phyloP scores from a whole-genome alignment of 805 yeast species.

The Candida pseudofarinosa region DNA sequence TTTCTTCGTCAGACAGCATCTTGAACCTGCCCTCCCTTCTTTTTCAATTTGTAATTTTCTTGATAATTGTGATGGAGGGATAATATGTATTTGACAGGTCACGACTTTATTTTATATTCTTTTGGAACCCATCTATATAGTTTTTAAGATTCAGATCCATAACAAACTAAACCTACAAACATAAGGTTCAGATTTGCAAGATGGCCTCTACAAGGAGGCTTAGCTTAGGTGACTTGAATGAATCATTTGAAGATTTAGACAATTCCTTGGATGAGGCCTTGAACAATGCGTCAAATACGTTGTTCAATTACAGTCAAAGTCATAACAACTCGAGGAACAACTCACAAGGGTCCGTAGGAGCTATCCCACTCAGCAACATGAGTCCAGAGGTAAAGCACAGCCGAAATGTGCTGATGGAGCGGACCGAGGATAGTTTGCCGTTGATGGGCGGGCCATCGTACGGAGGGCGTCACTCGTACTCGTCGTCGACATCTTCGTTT shows the following conservation, averaged over 20 bases:
- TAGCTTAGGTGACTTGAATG: slow-evolving; percentile 9
- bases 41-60: background rate
- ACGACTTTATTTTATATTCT: background rate
- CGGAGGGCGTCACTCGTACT: slow-evolving; percentile 16
- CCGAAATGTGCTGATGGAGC: slow-evolving; percentile 21
- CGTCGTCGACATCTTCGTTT: slow-evolving; percentile 17
- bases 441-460: slow-evolving; percentile 18
- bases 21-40: background rate
- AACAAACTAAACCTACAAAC: background rate
- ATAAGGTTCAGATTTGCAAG: background rate
- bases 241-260: slow-evolving; percentile 60
- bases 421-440: slow-evolving; percentile 26
- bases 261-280: slow-evolving; percentile 63
- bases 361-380: slow-evolving; percentile 28
- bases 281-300: slow-evolving; percentile 44
- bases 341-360: slow-evolving; percentile 24
- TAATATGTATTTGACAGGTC: background rate
- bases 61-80: background rate
- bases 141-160: background rate
- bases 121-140: background rate
- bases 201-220: slow-evolving; percentile 7
- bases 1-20: slow-evolving; percentile 12
- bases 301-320: slow-evolving; percentile 22
- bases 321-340: slow-evolving; percentile 22
- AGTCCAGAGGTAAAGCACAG: slow-evolving; percentile 8